A percentile compares a stretch with the other conserved stretches of the same genome.
phyloP scores from a whole-genome alignment of 2,329 filamentous ascomycete genomes.

The Alternaria brassicicola region DNA sequence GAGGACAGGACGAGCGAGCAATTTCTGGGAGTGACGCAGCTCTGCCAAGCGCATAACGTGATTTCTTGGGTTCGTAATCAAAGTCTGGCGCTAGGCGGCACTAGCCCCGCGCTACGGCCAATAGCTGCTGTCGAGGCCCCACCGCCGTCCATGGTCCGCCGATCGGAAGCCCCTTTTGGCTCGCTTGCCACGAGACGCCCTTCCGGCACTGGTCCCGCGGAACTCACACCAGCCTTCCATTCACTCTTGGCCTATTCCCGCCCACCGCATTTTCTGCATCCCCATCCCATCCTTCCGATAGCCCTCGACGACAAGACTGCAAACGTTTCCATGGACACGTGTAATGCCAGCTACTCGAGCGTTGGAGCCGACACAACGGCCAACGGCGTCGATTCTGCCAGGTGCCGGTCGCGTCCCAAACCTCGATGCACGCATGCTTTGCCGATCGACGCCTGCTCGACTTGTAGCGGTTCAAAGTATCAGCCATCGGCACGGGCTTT shows the following conservation, averaged over 20 bases:
- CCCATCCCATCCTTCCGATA: background rate
- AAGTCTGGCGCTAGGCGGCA: background rate
- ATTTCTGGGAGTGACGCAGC: constrained; percentile 43
- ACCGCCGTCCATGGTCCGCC: constrained; percentile 17
- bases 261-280: background rate
- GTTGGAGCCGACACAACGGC: constrained; percentile 5
- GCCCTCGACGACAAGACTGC: background rate
- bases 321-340: background rate
- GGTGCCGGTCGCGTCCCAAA: constrained; percentile 17
- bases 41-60: constrained; percentile 40
- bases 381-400: constrained; percentile 17
- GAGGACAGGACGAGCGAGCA: constrained; percentile 41
- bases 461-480: constrained; percentile 12
- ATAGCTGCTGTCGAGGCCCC: constrained; percentile 12
- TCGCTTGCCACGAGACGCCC: constrained; percentile 28
- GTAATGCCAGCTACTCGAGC: background rate
- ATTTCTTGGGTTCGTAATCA: constrained; percentile 29
- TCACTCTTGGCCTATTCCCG: background rate
- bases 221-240: constrained; percentile 1
- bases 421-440: constrained; percentile 18
- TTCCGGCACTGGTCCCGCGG: background rate
- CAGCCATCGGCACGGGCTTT: constrained; percentile 1
- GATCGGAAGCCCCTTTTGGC: constrained; percentile 31
- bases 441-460: constrained; percentile 19
- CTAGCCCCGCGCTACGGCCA: background rate